phyloP scores from a whole-genome alignment of 2,329 filamentous ascomycete genomes.

The Biscogniauxia marginata region DNA sequence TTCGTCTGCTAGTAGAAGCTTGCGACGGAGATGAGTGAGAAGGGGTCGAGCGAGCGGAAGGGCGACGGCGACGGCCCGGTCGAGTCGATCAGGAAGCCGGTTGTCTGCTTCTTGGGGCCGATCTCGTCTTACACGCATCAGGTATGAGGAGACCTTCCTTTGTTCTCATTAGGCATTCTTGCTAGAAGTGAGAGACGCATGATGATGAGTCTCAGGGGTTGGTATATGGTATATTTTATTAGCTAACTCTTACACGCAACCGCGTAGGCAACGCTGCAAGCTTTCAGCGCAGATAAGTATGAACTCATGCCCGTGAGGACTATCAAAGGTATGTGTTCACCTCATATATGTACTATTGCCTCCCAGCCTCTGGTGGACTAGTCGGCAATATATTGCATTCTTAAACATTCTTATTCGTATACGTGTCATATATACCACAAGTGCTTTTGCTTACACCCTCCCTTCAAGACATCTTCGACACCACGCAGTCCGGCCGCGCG shows the following conservation, averaged over 20 bases:
- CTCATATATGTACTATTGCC: too few relatives aligned
- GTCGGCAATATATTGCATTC: conserved; percentile 4
- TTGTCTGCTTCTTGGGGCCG: conserved; percentile 51
- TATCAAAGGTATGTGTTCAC: conserved; percentile 41
- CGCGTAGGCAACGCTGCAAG: conserved; percentile 43
- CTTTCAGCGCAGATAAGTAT: conserved; percentile 49
- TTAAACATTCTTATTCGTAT: background rate
- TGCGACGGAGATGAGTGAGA: conserved; percentile 7
- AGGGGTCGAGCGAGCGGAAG: conserved; percentile 12
- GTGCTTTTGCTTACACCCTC: background rate
- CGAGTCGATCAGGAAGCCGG: conserved; percentile 31
- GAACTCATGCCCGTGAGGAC: conserved; percentile 50
- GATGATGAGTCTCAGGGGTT: background rate
- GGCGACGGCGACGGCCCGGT: conserved; percentile 1
- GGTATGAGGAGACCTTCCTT: conserved; percentile 33
- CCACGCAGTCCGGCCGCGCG: conserved; percentile 65
- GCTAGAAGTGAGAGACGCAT: background rate
- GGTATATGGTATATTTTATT: background rate
- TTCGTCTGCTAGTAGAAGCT: background rate
- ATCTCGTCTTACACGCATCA: conserved; percentile 51
- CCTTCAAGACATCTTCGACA: conserved; percentile 74
- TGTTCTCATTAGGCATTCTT: conserved; percentile 15
- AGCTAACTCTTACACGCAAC: background rate
- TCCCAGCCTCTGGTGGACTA: too few relatives aligned
- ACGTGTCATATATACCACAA: background rate